These are phyloP conservation scores for Platismatia glauca DNA, from an alignment of 495 filamentous ascomycete genomes.

Conservation along the genomic window DNA sequence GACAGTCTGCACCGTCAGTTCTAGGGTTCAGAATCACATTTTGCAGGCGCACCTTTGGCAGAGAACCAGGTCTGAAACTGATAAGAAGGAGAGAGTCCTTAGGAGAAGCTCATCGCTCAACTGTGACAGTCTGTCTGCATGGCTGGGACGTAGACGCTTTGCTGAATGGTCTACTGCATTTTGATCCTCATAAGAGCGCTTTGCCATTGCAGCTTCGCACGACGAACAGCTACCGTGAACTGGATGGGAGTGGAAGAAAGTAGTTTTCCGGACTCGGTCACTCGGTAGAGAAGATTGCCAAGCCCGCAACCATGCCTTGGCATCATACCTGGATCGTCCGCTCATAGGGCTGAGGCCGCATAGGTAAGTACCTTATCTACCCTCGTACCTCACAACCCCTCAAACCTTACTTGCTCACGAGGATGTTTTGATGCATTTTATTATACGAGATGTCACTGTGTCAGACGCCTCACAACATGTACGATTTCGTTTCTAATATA, in stretches of 20 bases:
- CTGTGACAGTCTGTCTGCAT: conserved; percentile 43
- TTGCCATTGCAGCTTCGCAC: conserved; percentile 32
- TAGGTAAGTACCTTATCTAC: too few relatives aligned
- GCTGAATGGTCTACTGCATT: conserved; percentile 18
- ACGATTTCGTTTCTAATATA: too few relatives aligned
- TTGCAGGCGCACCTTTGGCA: conserved; percentile 51
- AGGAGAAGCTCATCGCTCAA: conserved; percentile 85
- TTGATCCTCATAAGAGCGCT: conserved; percentile 32
- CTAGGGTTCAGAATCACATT: background rate
- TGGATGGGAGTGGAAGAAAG: background rate
- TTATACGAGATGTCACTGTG: too few relatives aligned
- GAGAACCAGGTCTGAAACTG: conserved; percentile 55
- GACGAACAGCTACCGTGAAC: background rate
- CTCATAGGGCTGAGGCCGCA: too few relatives aligned
- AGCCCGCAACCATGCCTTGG: too few relatives aligned
- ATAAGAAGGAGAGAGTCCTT: conserved; percentile 69
- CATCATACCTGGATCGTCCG: too few relatives aligned
- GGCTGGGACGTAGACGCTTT: conserved; percentile 33
- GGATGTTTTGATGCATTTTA: too few relatives aligned
- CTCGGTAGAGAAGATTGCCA: too few relatives aligned
- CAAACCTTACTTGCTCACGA: too few relatives aligned
- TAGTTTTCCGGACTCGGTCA: too few relatives aligned
- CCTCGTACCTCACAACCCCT: too few relatives aligned
- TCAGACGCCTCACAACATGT: too few relatives aligned
- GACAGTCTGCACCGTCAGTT: conserved; percentile 50